These are phyloP conservation scores for Elongisporangium anandrum DNA, from an alignment of 352 stramenopile genomes.

Conservation along the genomic window DNA sequence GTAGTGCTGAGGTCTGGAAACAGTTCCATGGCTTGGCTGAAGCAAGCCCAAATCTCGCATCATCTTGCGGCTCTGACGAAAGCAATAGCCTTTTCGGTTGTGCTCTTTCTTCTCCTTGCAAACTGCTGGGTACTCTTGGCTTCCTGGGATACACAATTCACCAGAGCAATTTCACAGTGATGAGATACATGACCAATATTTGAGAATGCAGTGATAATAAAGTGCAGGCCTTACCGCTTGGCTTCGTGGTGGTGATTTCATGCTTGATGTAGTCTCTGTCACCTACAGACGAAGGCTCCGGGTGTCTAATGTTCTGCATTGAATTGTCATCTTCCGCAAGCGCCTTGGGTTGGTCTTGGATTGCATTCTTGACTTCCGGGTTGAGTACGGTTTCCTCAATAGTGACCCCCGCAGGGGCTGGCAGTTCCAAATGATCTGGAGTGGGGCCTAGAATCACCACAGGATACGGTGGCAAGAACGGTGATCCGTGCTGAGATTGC, in stretches of 20 bases:
- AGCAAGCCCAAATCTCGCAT: constrained; percentile 19
- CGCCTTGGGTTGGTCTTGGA: not conserved
- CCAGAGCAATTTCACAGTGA: too few species aligned
- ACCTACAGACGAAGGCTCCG: not conserved
- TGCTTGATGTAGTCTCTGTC: not conserved
- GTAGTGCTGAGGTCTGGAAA: not conserved
- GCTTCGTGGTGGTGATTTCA: not conserved
- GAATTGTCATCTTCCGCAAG: not conserved
- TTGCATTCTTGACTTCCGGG: not conserved
- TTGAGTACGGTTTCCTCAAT: not conserved
- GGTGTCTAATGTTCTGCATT: not conserved
- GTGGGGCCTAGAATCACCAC: constrained; percentile 27
- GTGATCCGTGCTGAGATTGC: constrained; percentile 24
- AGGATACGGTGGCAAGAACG: constrained; percentile 58
- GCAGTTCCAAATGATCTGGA: not conserved
- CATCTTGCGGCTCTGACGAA: constrained; percentile 54
- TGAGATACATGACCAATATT: not conserved
- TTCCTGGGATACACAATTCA: too few species aligned
- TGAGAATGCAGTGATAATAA: not conserved
- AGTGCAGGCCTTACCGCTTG: not conserved
- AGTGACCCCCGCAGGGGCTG: not conserved
- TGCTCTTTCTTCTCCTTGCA: constrained; percentile 45
- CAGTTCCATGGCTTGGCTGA: not conserved
- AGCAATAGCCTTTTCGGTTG: constrained; percentile 65
- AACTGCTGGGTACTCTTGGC: not conserved